These are phyloP conservation scores for Hericium erinaceus DNA, from an alignment of 768 basidiomycete species.

Conservation along the genomic window DNA sequence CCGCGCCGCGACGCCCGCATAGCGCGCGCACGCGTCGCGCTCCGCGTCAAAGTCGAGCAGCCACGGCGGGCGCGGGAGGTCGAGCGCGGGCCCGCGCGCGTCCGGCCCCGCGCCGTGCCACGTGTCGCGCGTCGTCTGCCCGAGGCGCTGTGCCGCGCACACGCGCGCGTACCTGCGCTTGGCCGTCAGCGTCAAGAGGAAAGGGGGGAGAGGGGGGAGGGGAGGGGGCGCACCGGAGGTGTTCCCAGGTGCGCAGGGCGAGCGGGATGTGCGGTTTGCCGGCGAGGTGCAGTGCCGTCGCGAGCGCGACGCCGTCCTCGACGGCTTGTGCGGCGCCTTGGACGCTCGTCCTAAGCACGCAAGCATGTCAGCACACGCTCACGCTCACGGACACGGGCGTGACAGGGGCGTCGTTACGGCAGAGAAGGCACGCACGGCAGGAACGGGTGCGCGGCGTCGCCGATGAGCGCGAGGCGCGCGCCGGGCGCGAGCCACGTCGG, in stretches of 20 bases:
- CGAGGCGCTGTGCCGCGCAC: conserved; percentile 13
- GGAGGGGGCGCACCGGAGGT: conserved; percentile 10
- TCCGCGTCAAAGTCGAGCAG: conserved; percentile 21
- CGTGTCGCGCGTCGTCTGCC: conserved; percentile 18
- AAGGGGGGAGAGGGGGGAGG: neutral
- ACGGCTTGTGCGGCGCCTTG: conserved; percentile 18
- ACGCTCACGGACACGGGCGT: neutral
- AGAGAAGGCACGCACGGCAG: conserved; percentile 16
- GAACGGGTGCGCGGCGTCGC: conserved; percentile 23
- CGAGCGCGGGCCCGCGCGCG: conserved; percentile 9
- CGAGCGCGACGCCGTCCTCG: conserved; percentile 19
- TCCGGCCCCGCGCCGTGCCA: conserved; percentile 18
- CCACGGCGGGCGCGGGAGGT: conserved; percentile 20
- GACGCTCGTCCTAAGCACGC: conserved; percentile 12
- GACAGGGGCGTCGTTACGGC: neutral
- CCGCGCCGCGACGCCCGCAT: conserved; percentile 15
- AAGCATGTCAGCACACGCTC: neutral
- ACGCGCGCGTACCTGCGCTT: conserved; percentile 19
- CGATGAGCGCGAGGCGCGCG: conserved; percentile 18
- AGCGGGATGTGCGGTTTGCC: conserved; percentile 10
- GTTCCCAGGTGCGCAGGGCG: conserved; percentile 13
- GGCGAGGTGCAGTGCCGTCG: conserved; percentile 14
- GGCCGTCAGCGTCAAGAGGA: neutral
- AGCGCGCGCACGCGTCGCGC: conserved; percentile 17
- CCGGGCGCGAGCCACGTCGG: conserved; percentile 18